Evolutionary conservation across 768 basidiomycete genomes (phyloP), one percentile per base, ranked within the genome.

Genomic region (Leccinellum luteum): DNA sequence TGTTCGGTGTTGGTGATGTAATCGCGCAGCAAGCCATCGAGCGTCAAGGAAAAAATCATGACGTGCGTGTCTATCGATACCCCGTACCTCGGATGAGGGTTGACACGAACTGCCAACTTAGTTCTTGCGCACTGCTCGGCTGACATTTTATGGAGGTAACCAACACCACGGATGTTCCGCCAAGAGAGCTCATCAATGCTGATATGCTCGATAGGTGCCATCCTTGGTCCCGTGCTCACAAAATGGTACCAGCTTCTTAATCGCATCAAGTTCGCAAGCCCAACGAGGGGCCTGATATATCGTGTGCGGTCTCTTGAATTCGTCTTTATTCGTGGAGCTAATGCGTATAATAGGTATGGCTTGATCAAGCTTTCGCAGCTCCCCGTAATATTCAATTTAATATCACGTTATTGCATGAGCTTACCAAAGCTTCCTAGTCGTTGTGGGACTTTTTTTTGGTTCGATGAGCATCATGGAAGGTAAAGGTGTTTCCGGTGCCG

Each of bases 1-100:
- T 92, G 9, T 92, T 92, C 60, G 86, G 88, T 45, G 76, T 81
- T 6, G 90, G 89, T 21, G 92, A 93, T 67, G 64, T 94, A 1
- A 81, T 95, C 44, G 94, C 94, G 0, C 94, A 97, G 72, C 94
- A 96, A 71, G 81, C 75, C 1, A 81, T 95, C 19, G 94, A 95
- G 67, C 78, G 77, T 65, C 82, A 77, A 61, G 90, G 92, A 6
- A 76, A 66, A 54, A 70, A 85, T 3, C 93, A 96, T 66, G 93
- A 97, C 62, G 89, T 90, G 61, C 62, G 85, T 78, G 30, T 56
- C 23, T 34, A 10, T 52, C 12, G 4, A 2, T 9, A 38, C 17
- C 3, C 2, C 15, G 47, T 21, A 15, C 23, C 23, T 52, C 1
- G 4, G 15, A 58, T 8, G 23, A 30, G n/a, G 1, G 30, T 31